Base-by-base conservation (phyloP, 768 basidiomycete species). In the Suillus cothurnatus region DNA sequence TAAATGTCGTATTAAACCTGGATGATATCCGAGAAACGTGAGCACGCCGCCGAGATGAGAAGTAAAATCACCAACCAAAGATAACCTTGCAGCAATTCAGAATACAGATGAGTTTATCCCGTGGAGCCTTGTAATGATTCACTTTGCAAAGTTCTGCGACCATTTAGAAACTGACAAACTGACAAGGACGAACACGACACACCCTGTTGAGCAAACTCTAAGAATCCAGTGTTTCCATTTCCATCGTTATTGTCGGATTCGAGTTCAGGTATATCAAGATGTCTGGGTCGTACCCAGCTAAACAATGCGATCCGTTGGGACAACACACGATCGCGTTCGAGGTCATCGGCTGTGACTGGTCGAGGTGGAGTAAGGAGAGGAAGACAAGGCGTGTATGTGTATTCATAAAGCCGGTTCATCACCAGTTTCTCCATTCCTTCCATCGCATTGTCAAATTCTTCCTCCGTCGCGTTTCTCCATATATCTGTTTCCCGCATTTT, bases 391-490 rank as follows among this genome's bases (percentile, higher is more conserved):
- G 95, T 94, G 73, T 97, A 98, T 0, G 95, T 98, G 72, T 97
- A 94, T 71, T 95, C 94, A 76, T 97, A 99, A 61, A 99, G 80
- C 61, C 95, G 83, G 71, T 99, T 99, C 97, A 99, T 99, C 69
- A 99, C 97, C 8, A 99, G 85, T 77, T 99, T 99, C 83, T 99
- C 97, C 94, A 99, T 98, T 61, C 95, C 96, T 78, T 99, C 97
- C 82, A 95, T 86, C 0, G 95, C 94, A 71, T 97, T 96, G 62
- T 99, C 97, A 69, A 99, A 98, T 76, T 99, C 95, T 7, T 81
- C 79, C 26, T 94, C 89, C 3, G 88, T 83, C 1, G 85, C 85
- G 65, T 88, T 87, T 72, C 86, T 87, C 96, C 95, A 98, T 0
- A 91, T 80, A 26, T 95, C 94, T 34, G 84, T 84, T 65, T 88